Evolutionary conservation across 2,329 filamentous ascomycete genomes (phyloP).

Genomic region (Colletotrichum spaethianum): DNA sequence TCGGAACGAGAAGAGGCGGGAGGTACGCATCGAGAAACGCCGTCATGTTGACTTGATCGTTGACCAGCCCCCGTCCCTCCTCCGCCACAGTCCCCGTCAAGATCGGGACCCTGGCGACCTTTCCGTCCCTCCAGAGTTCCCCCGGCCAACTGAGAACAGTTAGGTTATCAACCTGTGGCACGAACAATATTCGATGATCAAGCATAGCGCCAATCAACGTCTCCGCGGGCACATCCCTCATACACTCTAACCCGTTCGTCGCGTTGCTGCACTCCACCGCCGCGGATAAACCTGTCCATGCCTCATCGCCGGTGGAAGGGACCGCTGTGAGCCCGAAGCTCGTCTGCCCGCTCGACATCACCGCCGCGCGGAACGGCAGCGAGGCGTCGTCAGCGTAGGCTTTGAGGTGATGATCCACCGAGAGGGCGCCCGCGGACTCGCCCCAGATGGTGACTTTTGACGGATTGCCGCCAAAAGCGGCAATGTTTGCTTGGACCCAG

Average conservation of each 20-base stretch:
- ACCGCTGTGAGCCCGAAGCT: constrained; percentile 45
- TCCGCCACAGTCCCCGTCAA: constrained; percentile 46
- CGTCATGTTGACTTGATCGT: constrained; percentile 42
- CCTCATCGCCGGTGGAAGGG: constrained; percentile 20
- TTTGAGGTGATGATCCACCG: constrained; percentile 46
- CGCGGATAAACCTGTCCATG: constrained; percentile 42
- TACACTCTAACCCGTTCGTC: constrained; percentile 42
- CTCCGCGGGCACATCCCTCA: constrained; percentile 41
- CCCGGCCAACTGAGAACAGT: constrained; percentile 41
- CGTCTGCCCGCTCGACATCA: constrained; percentile 49
- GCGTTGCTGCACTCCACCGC: constrained; percentile 41
- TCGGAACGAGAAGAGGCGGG: neutral
- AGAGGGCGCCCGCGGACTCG: constrained; percentile 50
- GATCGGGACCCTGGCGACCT: constrained; percentile 44
- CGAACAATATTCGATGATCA: constrained; percentile 18
- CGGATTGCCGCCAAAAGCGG: constrained; percentile 49
- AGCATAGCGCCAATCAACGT: constrained; percentile 42
- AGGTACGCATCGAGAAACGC: constrained; percentile 44
- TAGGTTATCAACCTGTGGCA: constrained; percentile 43
- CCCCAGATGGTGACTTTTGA: constrained; percentile 51
- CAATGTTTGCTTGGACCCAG: constrained; percentile 51
- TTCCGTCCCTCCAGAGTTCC: constrained; percentile 43
- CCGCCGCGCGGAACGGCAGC: constrained; percentile 46
- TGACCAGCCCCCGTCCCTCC: constrained; percentile 46
- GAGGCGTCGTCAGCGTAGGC: constrained; percentile 37